phyloP scores from a whole-genome alignment of 2,329 filamentous ascomycete genomes.

The Penicillium sp. region DNA sequence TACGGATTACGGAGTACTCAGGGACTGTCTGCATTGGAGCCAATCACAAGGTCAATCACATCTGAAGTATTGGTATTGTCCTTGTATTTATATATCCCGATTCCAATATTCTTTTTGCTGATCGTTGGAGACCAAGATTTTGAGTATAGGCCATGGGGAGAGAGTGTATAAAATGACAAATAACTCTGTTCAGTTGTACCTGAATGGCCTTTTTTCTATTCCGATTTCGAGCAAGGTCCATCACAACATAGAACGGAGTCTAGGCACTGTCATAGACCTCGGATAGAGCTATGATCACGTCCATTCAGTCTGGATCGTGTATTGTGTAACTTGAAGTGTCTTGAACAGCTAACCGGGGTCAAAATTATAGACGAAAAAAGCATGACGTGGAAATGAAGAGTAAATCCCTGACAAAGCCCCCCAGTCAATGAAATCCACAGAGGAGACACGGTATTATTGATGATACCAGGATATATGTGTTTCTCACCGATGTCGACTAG shows the following conservation, averaged over 20 bases:
- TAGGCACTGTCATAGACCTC: constrained; percentile 17
- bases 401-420: background rate
- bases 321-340: constrained; percentile 25
- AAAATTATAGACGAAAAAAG: constrained; percentile 9
- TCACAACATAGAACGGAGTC: constrained; percentile 10
- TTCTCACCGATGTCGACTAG: background rate
- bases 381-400: background rate
- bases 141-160: background rate
- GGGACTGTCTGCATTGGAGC: constrained; percentile 13
- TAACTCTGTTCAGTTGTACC: background rate
- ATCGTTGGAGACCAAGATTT: background rate
- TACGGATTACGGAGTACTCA: background rate
- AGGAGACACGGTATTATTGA: background rate
- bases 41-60: constrained; percentile 21
- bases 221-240: background rate
- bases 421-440: background rate
- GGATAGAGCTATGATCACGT: constrained; percentile 2
- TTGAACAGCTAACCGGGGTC: constrained; percentile 10
- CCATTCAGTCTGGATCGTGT: constrained; percentile 9
- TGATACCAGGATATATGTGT: background rate
- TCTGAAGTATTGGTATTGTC: constrained; percentile 10
- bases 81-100: background rate
- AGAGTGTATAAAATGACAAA: background rate
- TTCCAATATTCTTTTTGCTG: background rate
- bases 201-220: constrained; percentile 9